These are phyloP conservation scores for Lomentospora prolificans DNA, from an alignment of 2,329 filamentous ascomycete genomes.

Conservation along the genomic window DNA sequence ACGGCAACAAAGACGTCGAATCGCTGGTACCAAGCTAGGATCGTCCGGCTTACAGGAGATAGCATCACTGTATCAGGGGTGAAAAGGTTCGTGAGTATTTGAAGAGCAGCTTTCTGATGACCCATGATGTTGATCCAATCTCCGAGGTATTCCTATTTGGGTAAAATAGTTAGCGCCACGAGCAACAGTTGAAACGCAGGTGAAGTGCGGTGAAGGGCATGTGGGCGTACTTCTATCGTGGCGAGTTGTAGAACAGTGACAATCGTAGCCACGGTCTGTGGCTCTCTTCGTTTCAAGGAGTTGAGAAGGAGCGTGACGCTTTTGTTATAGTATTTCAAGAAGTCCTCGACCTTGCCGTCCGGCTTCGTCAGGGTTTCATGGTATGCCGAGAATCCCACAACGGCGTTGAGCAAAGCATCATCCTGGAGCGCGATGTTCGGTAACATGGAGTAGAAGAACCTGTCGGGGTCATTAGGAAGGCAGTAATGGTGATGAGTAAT, in stretches of 20 bases:
- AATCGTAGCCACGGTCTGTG: conserved; percentile 63
- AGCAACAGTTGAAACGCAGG: neutral
- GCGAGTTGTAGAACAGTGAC: conserved; percentile 85
- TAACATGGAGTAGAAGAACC: conserved; percentile 65
- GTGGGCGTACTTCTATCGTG: conserved; percentile 68
- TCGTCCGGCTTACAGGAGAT: conserved; percentile 59
- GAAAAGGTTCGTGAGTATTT: conserved; percentile 69
- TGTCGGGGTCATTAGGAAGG: conserved; percentile 56
- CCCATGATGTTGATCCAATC: conserved; percentile 92
- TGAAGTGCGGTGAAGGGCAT: neutral
- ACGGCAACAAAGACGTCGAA: conserved; percentile 81
- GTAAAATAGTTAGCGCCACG: conserved; percentile 13
- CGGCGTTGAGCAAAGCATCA: conserved; percentile 74
- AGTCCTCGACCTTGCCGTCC: conserved; percentile 65
- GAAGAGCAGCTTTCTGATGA: conserved; percentile 81
- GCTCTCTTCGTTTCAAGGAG: conserved; percentile 60
- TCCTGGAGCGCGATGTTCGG: conserved; percentile 61
- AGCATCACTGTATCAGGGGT: conserved; percentile 66
- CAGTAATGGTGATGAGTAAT: conserved; percentile 78
- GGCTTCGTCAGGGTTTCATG: conserved; percentile 65
- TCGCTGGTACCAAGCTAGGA: conserved; percentile 81
- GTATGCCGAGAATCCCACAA: conserved; percentile 84
- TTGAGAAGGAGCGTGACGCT: conserved; percentile 69
- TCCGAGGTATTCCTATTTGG: conserved; percentile 72
- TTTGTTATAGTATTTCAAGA: conserved; percentile 82